Evolutionary conservation across 345 rosid genomes (phyloP).

Genomic region (Linum lewisii): DNA sequence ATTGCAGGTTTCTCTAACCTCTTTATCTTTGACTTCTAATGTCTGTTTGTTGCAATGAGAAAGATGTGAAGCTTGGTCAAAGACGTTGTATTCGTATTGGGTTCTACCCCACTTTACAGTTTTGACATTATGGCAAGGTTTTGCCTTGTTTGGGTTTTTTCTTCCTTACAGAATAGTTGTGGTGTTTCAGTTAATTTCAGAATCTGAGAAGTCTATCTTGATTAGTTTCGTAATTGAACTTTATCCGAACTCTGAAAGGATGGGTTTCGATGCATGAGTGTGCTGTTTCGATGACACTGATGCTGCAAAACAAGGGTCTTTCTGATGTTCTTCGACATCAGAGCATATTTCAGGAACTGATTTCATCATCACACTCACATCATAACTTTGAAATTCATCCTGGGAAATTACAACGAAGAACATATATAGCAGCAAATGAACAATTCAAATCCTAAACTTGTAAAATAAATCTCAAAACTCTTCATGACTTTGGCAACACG

Average conservation of each 20-base stretch:
- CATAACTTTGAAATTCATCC: background rate
- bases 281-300: no score
- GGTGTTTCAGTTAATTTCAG: background rate
- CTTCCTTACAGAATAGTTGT: background rate
- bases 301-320: no score
- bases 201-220: background rate
- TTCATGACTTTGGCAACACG: no score
- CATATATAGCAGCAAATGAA: no score
- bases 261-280: no score
- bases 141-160: background rate
- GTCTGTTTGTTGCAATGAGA: background rate
- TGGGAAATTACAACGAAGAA: no score
- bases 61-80: background rate
- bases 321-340: no score
- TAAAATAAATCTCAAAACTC: background rate
- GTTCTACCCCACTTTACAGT: background rate
- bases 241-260: background rate
- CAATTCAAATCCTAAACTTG: background rate
- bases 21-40: background rate
- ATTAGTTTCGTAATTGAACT: no score
- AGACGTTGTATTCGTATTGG: background rate
- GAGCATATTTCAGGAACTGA: background rate
- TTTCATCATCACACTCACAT: background rate
- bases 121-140: background rate
- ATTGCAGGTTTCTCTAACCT: background rate